Evolutionary conservation across 1,284 basidiomycete species (phyloP), one percentile per base, ranked within the genome.

Genomic region (Naganishia albida): DNA sequence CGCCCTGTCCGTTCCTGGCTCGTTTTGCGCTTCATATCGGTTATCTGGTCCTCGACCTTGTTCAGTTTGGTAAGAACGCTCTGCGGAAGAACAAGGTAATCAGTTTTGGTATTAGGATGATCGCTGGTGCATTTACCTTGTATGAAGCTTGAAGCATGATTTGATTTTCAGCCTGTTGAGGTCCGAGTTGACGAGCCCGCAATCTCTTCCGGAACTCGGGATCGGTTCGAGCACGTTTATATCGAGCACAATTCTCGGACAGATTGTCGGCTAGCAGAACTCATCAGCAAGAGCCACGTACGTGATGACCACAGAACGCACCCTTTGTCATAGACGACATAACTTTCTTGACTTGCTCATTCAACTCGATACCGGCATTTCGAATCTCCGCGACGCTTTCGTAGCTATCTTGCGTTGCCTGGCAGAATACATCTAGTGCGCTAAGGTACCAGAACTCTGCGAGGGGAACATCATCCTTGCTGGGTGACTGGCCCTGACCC

Each of bases 361-460:
- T 53, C 26, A 65, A 20, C 42, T 53, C 50, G 13, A 53, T 40
- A 8, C 51, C 50, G 20, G 46, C 64, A 13, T 60, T 56, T 38
- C 51, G 57, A 25, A 62, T 25, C 16, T 53, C 39, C n/a, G 30
- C 43, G n/a, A 53, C 49, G 34, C 50, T 57, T 28, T 40, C 50
- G 18, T 65, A 51, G 23, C 49, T 39, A 23, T 59, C 63, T 13
- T 46, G 46, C 0, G 59, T 63, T 12, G 60, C 52, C 49, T 53
- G 42, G 6, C 40, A 26, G 23, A 68, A 62, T 0, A 53, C 39
- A 12, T 68, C 59, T n/a, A 68, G 60, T 2, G 52, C 52, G 25
- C 59, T 59, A 23, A 68, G 55, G 44, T 65, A 68, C 67, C 67
- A 68, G 42, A 68, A 68, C 53, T 65, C 67, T 7, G 67, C 63